A percentile compares a stretch with the other conserved stretches of the same genome.
phyloP scores from a whole-genome alignment of 2,329 filamentous ascomycete species.

The Pseudogymnoascus sp. region DNA sequence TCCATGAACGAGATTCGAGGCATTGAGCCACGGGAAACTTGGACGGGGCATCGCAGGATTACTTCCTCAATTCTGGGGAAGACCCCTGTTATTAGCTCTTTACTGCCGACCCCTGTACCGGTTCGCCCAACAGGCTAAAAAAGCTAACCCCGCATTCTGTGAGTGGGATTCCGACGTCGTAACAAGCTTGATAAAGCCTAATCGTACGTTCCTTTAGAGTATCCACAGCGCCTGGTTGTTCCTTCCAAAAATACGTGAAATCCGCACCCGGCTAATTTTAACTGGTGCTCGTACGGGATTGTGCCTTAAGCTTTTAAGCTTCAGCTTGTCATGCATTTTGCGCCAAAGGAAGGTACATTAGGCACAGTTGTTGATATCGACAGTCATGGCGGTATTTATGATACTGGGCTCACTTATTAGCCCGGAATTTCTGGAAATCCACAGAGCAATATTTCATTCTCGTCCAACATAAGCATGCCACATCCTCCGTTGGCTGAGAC shows the following conservation, averaged over 20 bases:
- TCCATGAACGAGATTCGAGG: not conserved
- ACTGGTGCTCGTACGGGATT: not conserved
- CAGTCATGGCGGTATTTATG: not conserved
- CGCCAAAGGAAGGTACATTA: not conserved
- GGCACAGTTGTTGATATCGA: not conserved
- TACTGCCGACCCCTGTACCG: not conserved
- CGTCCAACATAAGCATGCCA: not conserved
- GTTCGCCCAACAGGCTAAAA: not conserved
- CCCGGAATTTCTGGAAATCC: not conserved
- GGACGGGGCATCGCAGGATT: not conserved
- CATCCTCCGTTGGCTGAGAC: not conserved
- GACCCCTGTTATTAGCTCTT: not conserved
- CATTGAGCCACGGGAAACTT: not conserved
- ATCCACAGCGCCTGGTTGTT: not conserved
- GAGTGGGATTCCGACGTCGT: not conserved
- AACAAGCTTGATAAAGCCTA: not conserved
- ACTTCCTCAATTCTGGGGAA: not conserved
- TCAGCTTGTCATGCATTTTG: not conserved
- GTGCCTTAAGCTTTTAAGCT: not conserved
- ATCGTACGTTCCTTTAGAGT: not conserved
- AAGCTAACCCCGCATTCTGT: not conserved
- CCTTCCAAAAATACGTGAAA: not conserved
- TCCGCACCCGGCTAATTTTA: not conserved
- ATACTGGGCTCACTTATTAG: not conserved
- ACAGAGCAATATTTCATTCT: not conserved